Base-by-base conservation (phyloP, 2,329 filamentous ascomycete genomes). In the Colletotrichum neosansevieriae region DNA sequence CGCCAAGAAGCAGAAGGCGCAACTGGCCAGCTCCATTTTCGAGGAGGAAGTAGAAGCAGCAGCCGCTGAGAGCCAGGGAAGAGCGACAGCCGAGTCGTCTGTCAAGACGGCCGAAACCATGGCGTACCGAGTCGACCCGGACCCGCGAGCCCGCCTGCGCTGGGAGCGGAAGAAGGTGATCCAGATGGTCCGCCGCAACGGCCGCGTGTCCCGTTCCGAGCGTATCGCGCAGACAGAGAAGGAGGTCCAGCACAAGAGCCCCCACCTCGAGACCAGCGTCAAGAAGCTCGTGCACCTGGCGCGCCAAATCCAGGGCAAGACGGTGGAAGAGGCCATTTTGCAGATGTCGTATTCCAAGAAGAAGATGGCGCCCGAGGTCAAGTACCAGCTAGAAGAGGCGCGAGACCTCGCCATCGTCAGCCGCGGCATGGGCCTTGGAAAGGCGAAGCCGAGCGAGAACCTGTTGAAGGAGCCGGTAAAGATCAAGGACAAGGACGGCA, bases 261-360 rank as follows among this genome's bases (percentile, higher is more conserved):
- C 91, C 53, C 87, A 88, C 73, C 87, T 98, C 77, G 91, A 94
- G 74, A 98, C 96, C 2, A 94, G 90, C 56, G 84, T 93, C 71
- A 99, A 99, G 89, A 99, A 99, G 84, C 86, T 99, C 63, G 90
- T 91, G 59, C 91, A 92, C 74, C 83, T 99, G 57, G 91, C 95
- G 24, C 89, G 92, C 63, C 96, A 98, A 82, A 96, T 99, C 76
- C 87, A 90, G 2, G 96, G 96, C 72, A 98, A 98, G 87, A 91
- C 91, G n/a, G 85, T 99, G 70, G 94, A 97, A 66, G 94, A 99
- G 40, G 96, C 96, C 13, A 93, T 98, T 72, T 82, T 92, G 62
- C 96, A 99, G 85, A 97, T 99, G 93, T 89, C 91, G 63, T 98
- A 95, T 83, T 95, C 91, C 79, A 93, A 94, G 84, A 99, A 99